These are phyloP conservation scores for Aurinia saxatilis DNA, from an alignment of 345 rosid genomes.

Conservation along the genomic window DNA sequence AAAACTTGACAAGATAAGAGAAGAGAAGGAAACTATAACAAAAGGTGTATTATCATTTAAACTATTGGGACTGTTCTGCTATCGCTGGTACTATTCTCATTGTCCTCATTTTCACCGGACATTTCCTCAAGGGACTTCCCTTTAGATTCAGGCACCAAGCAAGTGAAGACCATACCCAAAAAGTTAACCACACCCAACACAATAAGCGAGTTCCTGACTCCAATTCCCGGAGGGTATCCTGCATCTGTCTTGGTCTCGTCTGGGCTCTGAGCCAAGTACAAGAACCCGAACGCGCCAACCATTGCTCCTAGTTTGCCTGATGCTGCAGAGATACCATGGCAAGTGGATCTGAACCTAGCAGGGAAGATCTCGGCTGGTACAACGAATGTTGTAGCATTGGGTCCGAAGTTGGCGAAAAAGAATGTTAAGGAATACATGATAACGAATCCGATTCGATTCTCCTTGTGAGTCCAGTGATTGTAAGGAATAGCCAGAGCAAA, in stretches of 20 bases:
- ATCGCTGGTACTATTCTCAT: conserved; percentile 13
- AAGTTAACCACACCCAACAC: conserved; percentile 53
- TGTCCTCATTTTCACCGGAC: conserved; percentile 31
- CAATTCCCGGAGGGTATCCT: conserved; percentile 86
- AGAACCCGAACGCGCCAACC: conserved; percentile 72
- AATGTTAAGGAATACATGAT: conserved; percentile 67
- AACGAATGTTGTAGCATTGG: conserved; percentile 79
- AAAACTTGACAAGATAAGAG: not conserved
- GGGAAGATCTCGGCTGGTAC: conserved; percentile 92
- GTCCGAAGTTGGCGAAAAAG: conserved; percentile 88
- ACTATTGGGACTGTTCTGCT: conserved; percentile 26
- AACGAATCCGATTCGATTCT: conserved; percentile 64
- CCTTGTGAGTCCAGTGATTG: conserved; percentile 60
- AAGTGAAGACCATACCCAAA: conserved; percentile 30
- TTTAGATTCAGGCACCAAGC: conserved; percentile 33
- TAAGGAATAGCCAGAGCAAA: conserved; percentile 47
- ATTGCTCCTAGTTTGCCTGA: conserved; percentile 78
- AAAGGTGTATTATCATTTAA: not conserved
- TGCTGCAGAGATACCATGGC: conserved; percentile 78
- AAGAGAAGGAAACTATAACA: not conserved
- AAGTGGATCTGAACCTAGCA: conserved; percentile 74
- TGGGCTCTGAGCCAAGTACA: conserved; percentile 43
- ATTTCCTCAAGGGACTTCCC: conserved; percentile 30
- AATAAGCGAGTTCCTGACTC: conserved; percentile 61
- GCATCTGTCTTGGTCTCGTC: conserved; percentile 67